phyloP scores from a whole-genome alignment of 2,329 filamentous ascomycete species.

The Aspergillus uvarum region DNA sequence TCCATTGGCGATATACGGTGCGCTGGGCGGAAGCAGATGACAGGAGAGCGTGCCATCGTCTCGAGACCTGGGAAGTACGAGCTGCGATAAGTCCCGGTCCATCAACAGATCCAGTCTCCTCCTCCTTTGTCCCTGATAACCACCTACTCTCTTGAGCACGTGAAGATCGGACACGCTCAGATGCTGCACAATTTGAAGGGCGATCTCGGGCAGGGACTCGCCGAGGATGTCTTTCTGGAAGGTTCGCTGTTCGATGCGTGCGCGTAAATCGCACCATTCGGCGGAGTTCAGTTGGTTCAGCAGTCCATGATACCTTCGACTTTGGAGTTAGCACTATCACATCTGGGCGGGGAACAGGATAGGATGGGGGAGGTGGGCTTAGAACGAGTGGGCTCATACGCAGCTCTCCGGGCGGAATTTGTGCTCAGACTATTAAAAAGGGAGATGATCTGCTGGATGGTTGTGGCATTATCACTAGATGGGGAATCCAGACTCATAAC shows the following conservation, averaged over 20 bases:
- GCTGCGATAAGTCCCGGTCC: not conserved
- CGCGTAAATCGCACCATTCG: constrained; percentile 35
- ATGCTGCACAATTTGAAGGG: constrained; percentile 26
- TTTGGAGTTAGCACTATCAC: not conserved
- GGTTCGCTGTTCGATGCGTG: constrained; percentile 18
- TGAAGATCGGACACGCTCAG: constrained; percentile 31
- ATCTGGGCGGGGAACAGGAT: not conserved
- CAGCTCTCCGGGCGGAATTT: constrained; percentile 22
- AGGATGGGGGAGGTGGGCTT: not conserved
- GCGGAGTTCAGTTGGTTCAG: constrained; percentile 26
- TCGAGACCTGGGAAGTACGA: constrained; percentile 30
- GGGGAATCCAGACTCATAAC: not conserved
- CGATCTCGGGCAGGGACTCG: constrained; percentile 35
- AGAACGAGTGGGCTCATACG: constrained; percentile 12
- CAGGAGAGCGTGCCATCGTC: constrained; percentile 31
- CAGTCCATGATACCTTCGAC: constrained; percentile 29
- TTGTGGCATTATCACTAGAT: not conserved
- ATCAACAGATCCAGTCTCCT: not conserved
- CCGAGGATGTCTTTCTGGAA: constrained; percentile 37
- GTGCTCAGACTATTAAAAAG: constrained; percentile 25
- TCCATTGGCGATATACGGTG: constrained; percentile 18
- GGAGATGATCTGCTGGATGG: constrained; percentile 15
- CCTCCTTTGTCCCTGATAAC: not conserved
- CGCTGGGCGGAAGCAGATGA: constrained; percentile 26
- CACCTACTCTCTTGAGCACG: constrained; percentile 29